Conservation (phyloP, 2,329 filamentous ascomycete species). For the Phialophora macrospora region DNA sequence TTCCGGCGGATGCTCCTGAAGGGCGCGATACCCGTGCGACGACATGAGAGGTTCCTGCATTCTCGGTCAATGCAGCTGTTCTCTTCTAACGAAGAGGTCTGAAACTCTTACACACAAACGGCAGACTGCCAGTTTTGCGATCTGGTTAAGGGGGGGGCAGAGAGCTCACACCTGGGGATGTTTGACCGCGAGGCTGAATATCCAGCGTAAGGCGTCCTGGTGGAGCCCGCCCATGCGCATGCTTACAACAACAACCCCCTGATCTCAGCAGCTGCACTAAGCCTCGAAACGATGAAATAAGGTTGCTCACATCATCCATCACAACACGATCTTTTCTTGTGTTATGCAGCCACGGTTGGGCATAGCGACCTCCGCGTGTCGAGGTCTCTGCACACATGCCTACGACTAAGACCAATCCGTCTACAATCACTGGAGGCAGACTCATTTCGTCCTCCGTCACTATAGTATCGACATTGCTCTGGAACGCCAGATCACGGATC, state of each 20-base stretch:
- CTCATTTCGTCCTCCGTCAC: too few species aligned
- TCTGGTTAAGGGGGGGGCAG: neutral
- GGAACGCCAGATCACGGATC: neutral
- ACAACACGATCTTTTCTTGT: neutral
- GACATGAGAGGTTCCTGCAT: neutral
- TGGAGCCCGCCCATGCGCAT: neutral
- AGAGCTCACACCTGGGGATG: neutral
- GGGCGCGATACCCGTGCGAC: neutral
- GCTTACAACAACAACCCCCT: conserved; percentile 4
- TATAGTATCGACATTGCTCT: neutral
- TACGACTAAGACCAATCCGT: too few species aligned
- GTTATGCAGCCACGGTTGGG: too few species aligned
- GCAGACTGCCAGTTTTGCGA: neutral
- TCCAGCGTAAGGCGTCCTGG: neutral
- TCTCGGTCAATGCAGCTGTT: too few species aligned
- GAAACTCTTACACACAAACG: neutral
- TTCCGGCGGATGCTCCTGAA: conserved; percentile 1
- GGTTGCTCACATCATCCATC: conserved; percentile 10
- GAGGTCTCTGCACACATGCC: too few species aligned
- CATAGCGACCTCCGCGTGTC: too few species aligned
- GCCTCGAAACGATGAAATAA: neutral
- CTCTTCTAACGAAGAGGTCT: too few species aligned
- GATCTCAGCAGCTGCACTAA: conserved; percentile 7
- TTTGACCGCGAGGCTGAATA: neutral
- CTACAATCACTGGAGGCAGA: neutral